Percentiles rank a stretch among this genome's conserved stretches.
Conservation (phyloP, 2,329 filamentous ascomycete genomes). For the Ophiostoma piceae region DNA sequence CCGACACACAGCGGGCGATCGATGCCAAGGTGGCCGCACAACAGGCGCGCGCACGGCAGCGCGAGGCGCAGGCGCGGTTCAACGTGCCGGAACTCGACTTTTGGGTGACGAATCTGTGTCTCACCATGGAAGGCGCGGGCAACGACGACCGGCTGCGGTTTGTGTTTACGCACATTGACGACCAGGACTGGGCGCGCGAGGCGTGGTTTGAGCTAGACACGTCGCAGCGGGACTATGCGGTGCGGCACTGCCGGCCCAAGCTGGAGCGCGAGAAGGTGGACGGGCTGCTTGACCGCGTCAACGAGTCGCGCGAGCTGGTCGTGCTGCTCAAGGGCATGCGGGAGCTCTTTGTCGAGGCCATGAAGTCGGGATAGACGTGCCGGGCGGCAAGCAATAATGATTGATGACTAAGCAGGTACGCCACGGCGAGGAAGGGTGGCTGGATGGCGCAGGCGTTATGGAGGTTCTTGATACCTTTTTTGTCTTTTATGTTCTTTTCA, state of each 20-base stretch:
- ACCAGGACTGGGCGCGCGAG: conserved; percentile 81
- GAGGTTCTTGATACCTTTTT: conserved; percentile 10
- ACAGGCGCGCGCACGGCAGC: conserved; percentile 63
- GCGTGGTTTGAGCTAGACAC: conserved; percentile 91
- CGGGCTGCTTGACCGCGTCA: conserved; percentile 69
- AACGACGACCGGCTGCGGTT: conserved; percentile 83
- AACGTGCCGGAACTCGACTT: conserved; percentile 93
- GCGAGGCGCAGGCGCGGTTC: conserved; percentile 78
- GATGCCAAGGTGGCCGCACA: conserved; percentile 66
- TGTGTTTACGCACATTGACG: conserved; percentile 79
- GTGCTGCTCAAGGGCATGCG: conserved; percentile 76
- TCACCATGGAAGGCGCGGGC: conserved; percentile 85
- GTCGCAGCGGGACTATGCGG: conserved; percentile 74
- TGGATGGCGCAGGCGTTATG: conserved; percentile 11
- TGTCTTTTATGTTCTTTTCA: not conserved
- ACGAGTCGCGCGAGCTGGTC: conserved; percentile 70
- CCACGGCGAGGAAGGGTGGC: not conserved
- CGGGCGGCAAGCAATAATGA: not conserved
- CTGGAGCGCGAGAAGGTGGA: conserved; percentile 74
- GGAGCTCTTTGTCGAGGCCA: conserved; percentile 65
- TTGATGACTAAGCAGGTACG: not conserved
- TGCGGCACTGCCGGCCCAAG: conserved; percentile 75
- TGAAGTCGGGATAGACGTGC: conserved; percentile 43
- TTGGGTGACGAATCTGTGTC: conserved; percentile 85
- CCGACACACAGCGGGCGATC: conserved; percentile 64